phyloP scores from a whole-genome alignment of 495 filamentous ascomycete genomes.

The Massariosphaeria phaeospora region DNA sequence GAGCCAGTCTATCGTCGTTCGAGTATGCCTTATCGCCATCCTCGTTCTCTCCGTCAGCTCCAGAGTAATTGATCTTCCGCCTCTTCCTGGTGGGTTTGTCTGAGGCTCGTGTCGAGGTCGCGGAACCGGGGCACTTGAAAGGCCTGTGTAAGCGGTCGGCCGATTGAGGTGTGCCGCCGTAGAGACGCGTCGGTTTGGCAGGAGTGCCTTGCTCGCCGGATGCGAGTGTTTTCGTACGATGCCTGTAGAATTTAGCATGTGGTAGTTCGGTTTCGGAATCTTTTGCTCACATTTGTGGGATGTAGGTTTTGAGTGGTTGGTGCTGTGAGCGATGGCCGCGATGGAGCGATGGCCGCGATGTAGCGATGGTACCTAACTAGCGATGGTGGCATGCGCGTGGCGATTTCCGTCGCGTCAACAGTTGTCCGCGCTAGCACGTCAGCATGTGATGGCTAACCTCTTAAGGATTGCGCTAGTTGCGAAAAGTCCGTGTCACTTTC shows the following conservation, averaged over 20 bases:
- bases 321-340: no score
- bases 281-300: no score
- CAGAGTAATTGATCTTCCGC: constrained; percentile 83
- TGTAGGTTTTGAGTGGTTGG: no score
- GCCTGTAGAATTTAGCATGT: constrained; percentile 21
- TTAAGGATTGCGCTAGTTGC: no score
- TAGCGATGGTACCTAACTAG: no score
- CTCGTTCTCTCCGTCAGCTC: constrained; percentile 65
- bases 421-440: no score
- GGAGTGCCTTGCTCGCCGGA: constrained; percentile 22
- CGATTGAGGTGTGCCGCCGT: constrained; percentile 47
- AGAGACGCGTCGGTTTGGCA: constrained; percentile 32
- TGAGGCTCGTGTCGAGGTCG: constrained; percentile 62
- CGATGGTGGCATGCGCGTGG: no score
- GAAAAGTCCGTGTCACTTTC: no score
- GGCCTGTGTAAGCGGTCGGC: constrained; percentile 73
- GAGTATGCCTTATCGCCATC: constrained; percentile 75
- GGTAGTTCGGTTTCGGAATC: no score
- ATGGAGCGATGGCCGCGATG: no score
- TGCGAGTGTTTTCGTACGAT: constrained; percentile 26
- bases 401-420: no score
- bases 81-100: constrained; percentile 81
- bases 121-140: constrained; percentile 89
- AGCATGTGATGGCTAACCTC: no score
- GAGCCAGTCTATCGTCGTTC: constrained; percentile 78